phyloP scores from a whole-genome alignment of 2,329 filamentous ascomycete genomes.

The Venturia aucupariae region DNA sequence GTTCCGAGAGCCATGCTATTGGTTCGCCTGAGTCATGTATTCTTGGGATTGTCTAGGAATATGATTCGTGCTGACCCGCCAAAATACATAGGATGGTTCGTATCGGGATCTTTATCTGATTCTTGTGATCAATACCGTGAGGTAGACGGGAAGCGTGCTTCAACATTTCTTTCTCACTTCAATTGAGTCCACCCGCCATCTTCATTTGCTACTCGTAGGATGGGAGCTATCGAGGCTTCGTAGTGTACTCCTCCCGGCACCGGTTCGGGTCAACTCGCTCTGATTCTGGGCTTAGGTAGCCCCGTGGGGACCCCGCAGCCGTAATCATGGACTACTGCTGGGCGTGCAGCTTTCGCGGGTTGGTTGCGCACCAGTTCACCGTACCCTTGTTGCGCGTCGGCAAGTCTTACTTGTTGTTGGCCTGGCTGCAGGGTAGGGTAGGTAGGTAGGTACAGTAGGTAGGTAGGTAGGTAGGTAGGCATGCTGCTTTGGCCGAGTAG shows the following conservation, averaged over 20 bases:
- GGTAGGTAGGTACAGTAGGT: too few relatives aligned
- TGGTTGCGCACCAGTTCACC: not conserved
- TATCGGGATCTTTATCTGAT: not conserved
- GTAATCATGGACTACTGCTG: not conserved
- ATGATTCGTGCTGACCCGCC: not conserved
- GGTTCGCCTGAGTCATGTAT: not conserved
- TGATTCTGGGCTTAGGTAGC: not conserved
- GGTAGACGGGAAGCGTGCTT: too few relatives aligned
- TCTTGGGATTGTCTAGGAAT: not conserved
- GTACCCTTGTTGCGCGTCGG: not conserved
- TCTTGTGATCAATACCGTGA: too few relatives aligned
- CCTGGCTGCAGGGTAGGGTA: too few relatives aligned
- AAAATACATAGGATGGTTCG: too few relatives aligned
- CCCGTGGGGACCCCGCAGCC: conserved; percentile 6
- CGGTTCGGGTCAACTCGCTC: not conserved
- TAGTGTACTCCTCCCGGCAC: not conserved
- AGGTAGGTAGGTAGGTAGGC: too few relatives aligned
- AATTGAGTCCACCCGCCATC: not conserved
- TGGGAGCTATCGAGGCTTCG: not conserved
- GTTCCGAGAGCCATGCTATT: not conserved
- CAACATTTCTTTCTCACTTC: not conserved
- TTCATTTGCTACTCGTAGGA: not conserved
- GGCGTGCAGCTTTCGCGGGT: not conserved
- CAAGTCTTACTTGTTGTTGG: not conserved
- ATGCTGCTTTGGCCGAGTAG: too few relatives aligned